A percentile compares a stretch with the other conserved stretches of the same genome.
These are phyloP conservation scores for Aspergillus homomorphus DNA, from an alignment of 495 filamentous ascomycete genomes.

Conservation along the genomic window DNA sequence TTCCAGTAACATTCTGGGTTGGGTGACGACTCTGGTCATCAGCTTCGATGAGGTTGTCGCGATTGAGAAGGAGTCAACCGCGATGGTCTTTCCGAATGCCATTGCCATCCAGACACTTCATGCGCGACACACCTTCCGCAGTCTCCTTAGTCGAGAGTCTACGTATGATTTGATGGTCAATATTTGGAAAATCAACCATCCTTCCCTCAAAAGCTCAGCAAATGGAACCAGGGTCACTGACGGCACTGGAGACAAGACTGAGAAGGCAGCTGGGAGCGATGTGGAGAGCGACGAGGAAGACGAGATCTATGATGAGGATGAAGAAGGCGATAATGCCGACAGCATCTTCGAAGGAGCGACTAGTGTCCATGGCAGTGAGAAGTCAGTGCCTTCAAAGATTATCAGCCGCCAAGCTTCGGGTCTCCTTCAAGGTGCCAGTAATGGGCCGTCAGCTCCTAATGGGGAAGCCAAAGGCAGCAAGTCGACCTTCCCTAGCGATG, in stretches of 20 bases:
- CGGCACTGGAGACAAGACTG: conserved; percentile 83
- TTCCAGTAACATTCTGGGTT: conserved; percentile 97
- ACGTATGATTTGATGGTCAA: conserved; percentile 96
- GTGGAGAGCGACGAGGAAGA: conserved; percentile 63
- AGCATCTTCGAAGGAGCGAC: conserved; percentile 58
- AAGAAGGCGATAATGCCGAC: conserved; percentile 54
- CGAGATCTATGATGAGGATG: conserved; percentile 77
- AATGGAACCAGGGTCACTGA: conserved; percentile 80
- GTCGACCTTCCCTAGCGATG: conserved; percentile 42
- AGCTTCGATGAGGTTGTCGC: conserved; percentile 97
- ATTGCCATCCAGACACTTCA: conserved; percentile 96
- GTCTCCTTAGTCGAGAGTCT: conserved; percentile 88
- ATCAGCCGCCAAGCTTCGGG: conserved; percentile 66
- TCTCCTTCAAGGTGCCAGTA: conserved; percentile 44
- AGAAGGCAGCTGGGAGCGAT: conserved; percentile 68
- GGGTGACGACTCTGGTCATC: conserved; percentile 95
- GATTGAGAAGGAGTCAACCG: conserved; percentile 94
- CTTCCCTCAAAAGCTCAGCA: conserved; percentile 78
- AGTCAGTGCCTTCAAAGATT: conserved; percentile 49
- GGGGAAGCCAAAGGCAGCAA: conserved; percentile 54
- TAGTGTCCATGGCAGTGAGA: conserved; percentile 60
- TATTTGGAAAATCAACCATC: conserved; percentile 97
- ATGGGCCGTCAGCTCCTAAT: conserved; percentile 28
- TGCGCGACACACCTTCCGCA: conserved; percentile 92
- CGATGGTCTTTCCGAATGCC: conserved; percentile 94